Conservation (phyloP, 306 rosid species). For the Cajanus cajan region DNA sequence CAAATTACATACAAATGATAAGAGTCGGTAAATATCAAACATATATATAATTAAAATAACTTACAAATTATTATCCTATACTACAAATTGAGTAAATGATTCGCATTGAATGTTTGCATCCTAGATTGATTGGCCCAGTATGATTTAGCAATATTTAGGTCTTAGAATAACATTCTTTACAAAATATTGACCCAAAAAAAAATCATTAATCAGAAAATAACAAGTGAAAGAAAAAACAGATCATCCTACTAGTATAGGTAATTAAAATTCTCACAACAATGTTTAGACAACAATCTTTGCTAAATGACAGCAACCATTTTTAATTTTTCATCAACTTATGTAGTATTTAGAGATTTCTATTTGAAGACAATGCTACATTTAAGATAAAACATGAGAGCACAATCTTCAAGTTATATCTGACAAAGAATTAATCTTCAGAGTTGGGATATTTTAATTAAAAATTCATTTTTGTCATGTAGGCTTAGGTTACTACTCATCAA, state of each 20-base stretch:
- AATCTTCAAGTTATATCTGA: no score
- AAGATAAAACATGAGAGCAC: no score
- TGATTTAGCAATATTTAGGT: neutral
- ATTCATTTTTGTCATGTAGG: neutral
- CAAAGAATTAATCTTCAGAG: no score
- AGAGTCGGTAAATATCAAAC: no score
- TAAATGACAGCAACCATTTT: constrained; percentile 1
- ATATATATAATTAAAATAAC: no score
- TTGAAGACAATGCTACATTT: neutral
- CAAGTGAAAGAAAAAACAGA: neutral
- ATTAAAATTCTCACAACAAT: neutral
- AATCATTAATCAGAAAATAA: neutral
- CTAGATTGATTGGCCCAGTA: neutral
- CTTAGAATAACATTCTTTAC: neutral
- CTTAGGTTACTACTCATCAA: neutral
- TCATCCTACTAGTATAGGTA: neutral
- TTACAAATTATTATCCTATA: no score
- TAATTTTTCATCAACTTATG: neutral
- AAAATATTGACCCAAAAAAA: constrained; percentile 1
- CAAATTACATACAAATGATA: no score
- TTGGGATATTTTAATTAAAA: no score
- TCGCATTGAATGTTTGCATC: neutral
- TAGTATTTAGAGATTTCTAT: neutral
- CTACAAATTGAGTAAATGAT: no score
- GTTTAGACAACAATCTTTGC: neutral